Conservation (phyloP, 2,329 filamentous ascomycete species). For the Xylariaceae sp. region DNA sequence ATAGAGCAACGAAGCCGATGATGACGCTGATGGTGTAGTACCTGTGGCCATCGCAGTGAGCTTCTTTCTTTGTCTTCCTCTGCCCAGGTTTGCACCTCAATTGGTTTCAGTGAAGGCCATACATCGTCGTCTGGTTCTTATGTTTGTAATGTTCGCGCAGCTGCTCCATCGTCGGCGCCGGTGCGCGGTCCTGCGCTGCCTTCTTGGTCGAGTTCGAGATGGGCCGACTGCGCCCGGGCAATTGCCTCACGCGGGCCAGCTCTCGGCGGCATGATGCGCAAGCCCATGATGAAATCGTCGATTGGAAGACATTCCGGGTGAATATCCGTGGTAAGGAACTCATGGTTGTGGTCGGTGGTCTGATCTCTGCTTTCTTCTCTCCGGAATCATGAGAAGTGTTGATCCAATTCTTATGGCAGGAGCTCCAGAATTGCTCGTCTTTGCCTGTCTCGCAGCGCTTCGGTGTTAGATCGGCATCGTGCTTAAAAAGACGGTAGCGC, state of each 20-base stretch:
- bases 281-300: slow-evolving; percentile 26
- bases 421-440: too few species aligned
- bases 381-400: background rate
- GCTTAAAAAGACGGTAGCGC: slow-evolving; percentile 4
- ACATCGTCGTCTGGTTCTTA: slow-evolving; percentile 65
- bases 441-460: background rate
- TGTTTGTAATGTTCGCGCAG: slow-evolving; percentile 58
- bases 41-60: slow-evolving; percentile 37
- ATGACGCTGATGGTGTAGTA: slow-evolving; percentile 74
- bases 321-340: slow-evolving; percentile 36
- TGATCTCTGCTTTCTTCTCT: too few species aligned
- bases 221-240: slow-evolving; percentile 20
- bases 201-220: slow-evolving; percentile 21
- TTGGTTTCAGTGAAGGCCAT: slow-evolving; percentile 19
- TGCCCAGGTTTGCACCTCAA: too few species aligned
- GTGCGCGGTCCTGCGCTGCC: slow-evolving; percentile 28
- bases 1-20: slow-evolving; percentile 70
- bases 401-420: slow-evolving; percentile 3
- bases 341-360: slow-evolving; percentile 29
- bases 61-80: background rate
- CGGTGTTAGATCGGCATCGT: background rate
- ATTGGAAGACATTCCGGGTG: slow-evolving; percentile 30
- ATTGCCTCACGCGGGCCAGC: slow-evolving; percentile 20
- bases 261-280: slow-evolving; percentile 30
- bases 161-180: slow-evolving; percentile 56